Evolutionary conservation across 345 rosid genomes (phyloP), one percentile per base, ranked within the genome.

Genomic region (Melaleuca alternifolia): DNA sequence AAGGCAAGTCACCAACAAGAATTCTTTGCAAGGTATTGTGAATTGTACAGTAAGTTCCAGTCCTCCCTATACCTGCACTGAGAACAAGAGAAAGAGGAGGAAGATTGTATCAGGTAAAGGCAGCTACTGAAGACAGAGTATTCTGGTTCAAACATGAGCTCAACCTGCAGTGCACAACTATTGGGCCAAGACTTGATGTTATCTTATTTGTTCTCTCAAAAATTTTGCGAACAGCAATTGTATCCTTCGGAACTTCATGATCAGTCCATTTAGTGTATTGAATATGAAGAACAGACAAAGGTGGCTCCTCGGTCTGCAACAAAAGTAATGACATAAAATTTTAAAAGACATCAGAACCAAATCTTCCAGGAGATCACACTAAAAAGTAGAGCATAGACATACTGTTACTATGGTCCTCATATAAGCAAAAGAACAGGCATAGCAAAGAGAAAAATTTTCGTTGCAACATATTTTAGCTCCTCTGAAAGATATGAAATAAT

Each of bases 31-130:
- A 88, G 28, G 99, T 95, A 91, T 94, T 96, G 88, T 97, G 99
- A 89, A 96, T 93, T 54, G 97, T 89, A 88, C 99, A 97, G 90
- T 95, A 97, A 62, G 99, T 92, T 89, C 99, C 99, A 14, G 98
- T 96, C 93, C 99, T 96, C 54, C 99, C 99, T 87, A 96, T 95
- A 61, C 99, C 99, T 91, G 99, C 99, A 93, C 99, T 94, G 98
- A 86, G 87, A 50, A 57, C 85, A 84, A 85, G 51, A 11, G 30
- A 87, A 86, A n/a, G 52, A 13, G 87, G 86, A 79, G 86, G 88
- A 92, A 92, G 93, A 48, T 33, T 41, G 37, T 52, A 50, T 13
- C 56, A 76, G 51, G 28, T 21, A 59, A 30, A 33, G 56, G 21
- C 24, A 54, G 30, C 50, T 62, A 48, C 23, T 62, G 53, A 62